Conservation (phyloP, 2,329 filamentous ascomycete species). For the Thermothelomyces thermophilus region DNA sequence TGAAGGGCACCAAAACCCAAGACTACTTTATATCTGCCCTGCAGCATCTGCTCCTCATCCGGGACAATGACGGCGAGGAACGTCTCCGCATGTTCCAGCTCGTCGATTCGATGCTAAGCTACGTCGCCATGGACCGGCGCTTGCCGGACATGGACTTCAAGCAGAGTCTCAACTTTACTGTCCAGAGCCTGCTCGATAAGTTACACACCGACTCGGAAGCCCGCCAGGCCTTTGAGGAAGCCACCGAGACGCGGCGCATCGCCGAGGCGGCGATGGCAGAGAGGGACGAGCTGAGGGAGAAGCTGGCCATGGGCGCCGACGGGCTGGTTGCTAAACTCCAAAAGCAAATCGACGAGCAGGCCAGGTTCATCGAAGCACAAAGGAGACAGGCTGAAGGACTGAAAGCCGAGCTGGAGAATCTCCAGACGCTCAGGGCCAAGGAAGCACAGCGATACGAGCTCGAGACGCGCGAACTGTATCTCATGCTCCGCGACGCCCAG, state of each 20-base stretch:
- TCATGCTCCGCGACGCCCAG: slow-evolving; percentile 96
- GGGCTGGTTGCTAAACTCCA: slow-evolving; percentile 89
- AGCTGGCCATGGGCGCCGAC: slow-evolving; percentile 86
- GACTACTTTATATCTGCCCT: slow-evolving; percentile 95
- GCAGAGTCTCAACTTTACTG: slow-evolving; percentile 94
- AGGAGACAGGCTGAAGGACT: slow-evolving; percentile 76
- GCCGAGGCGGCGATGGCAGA: slow-evolving; percentile 95
- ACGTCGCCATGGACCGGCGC: slow-evolving; percentile 95
- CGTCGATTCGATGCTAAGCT: slow-evolving; percentile 97
- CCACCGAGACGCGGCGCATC: slow-evolving; percentile 81
- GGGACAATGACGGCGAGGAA: slow-evolving; percentile 88
- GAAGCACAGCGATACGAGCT: slow-evolving; percentile 92
- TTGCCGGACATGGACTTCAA: slow-evolving; percentile 96
- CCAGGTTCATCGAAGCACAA: slow-evolving; percentile 84
- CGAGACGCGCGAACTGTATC: slow-evolving; percentile 91
- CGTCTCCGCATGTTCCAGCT: slow-evolving; percentile 93
- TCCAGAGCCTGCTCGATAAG: slow-evolving; percentile 90
- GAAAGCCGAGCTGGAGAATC: slow-evolving; percentile 81
- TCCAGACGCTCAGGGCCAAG: slow-evolving; percentile 79
- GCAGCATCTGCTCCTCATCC: slow-evolving; percentile 88
- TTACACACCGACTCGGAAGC: slow-evolving; percentile 95
- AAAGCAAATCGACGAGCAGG: slow-evolving; percentile 88
- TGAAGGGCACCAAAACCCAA: slow-evolving; percentile 76
- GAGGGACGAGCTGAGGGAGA: slow-evolving; percentile 85
- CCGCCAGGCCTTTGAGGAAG: slow-evolving; percentile 84